Evolutionary conservation across 73 alveolate genomes (phyloP).

Genomic region (Effrenium voratum): DNA sequence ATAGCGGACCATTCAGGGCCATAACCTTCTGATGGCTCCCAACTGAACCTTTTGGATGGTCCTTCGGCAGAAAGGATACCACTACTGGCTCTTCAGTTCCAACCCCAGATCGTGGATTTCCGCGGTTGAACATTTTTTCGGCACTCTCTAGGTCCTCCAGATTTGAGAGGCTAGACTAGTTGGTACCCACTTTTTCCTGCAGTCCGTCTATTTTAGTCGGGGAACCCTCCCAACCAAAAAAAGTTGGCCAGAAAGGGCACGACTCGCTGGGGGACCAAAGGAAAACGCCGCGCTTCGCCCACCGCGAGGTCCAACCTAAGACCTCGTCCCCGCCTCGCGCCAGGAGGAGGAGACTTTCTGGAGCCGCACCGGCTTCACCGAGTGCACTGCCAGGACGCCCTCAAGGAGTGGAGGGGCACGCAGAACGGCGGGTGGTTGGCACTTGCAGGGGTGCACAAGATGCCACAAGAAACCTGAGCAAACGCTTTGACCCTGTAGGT

Average conservation of each 20-base stretch:
- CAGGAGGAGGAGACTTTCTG: background rate
- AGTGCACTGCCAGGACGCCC: slow-evolving; percentile 82
- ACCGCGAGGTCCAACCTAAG: no score
- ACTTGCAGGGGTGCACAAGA: background rate
- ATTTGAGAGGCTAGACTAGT: background rate
- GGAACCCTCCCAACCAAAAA: background rate
- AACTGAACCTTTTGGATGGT: no score
- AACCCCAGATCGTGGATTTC: no score
- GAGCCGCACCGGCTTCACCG: slow-evolving; percentile 76
- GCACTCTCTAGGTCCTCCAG: no score
- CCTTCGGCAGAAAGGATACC: no score
- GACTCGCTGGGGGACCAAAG: background rate
- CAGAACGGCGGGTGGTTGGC: background rate
- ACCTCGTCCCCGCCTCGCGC: slow-evolving; percentile 26
- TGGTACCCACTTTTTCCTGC: background rate
- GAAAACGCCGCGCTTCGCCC: background rate
- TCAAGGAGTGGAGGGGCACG: no score
- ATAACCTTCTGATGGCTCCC: no score
- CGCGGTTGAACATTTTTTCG: no score
- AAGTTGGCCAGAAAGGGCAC: background rate
- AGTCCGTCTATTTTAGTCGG: background rate
- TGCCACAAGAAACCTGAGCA: background rate
- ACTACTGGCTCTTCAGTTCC: no score
- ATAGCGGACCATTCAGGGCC: no score
- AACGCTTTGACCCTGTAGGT: no score